Evolutionary conservation across 2,329 filamentous ascomycete genomes (phyloP).

Genomic region (Xylaria sp.): DNA sequence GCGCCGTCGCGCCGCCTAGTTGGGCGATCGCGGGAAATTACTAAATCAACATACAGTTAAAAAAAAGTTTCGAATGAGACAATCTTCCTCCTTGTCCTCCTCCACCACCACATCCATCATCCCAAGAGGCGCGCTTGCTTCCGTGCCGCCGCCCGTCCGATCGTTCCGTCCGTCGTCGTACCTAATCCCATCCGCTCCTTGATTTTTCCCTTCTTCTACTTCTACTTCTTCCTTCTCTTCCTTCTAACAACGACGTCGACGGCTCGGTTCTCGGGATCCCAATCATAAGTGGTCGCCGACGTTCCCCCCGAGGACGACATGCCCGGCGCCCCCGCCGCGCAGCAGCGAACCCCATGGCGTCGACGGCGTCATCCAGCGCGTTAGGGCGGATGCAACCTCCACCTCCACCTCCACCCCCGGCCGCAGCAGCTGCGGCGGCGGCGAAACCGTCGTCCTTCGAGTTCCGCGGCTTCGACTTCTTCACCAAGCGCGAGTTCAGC

Average conservation of each 20-base stretch:
- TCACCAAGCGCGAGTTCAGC: slow-evolving; percentile 36
- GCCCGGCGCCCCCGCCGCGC: no score
- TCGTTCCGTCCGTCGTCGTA: slow-evolving; percentile 18
- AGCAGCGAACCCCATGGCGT: slow-evolving; percentile 29
- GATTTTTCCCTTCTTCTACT: neutral
- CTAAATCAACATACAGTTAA: no score
- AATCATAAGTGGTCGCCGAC: no score
- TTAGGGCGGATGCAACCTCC: slow-evolving; percentile 4
- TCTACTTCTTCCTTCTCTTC: slow-evolving; percentile 17
- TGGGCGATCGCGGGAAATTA: no score
- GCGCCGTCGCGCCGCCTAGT: no score
- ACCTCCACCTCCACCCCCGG: slow-evolving; percentile 6
- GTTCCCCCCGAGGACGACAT: no score
- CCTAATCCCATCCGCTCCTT: slow-evolving; percentile 10
- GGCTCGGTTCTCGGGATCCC: no score
- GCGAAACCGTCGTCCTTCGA: slow-evolving; percentile 27
- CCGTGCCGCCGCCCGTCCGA: slow-evolving; percentile 31
- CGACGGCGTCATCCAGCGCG: neutral
- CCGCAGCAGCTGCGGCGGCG: neutral
- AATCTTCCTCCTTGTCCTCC: no score
- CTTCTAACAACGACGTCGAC: slow-evolving; percentile 24
- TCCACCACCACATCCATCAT: slow-evolving; percentile 1
- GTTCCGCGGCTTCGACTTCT: slow-evolving; percentile 38
- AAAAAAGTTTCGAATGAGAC: no score
- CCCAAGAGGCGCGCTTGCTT: slow-evolving; percentile 11